phyloP scores from a whole-genome alignment of 805 yeast species.

The Nakazawaea pomicola region DNA sequence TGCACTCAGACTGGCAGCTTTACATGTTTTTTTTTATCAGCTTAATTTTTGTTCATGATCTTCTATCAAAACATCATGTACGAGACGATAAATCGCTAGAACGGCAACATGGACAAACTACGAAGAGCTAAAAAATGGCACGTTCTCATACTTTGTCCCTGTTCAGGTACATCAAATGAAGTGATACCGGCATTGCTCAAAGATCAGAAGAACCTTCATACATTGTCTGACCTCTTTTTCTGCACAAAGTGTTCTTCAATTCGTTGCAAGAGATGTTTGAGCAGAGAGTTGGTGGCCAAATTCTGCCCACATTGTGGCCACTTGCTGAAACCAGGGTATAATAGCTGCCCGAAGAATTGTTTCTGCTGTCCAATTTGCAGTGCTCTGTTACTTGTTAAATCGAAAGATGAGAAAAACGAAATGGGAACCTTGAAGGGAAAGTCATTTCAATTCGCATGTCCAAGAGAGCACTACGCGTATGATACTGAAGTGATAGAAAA shows the following conservation, averaged over 20 bases:
- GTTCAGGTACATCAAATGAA: background rate
- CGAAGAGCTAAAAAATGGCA: too few relatives aligned
- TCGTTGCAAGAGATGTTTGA: slow-evolving; percentile 24
- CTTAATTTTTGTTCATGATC: too few relatives aligned
- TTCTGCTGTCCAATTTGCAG: slow-evolving; percentile 30
- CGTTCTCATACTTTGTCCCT: background rate
- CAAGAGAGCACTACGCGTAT: slow-evolving; percentile 29
- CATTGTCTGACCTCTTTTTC: slow-evolving; percentile 19
- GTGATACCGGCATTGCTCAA: background rate
- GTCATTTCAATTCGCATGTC: slow-evolving; percentile 34
- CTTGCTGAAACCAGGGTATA: slow-evolving; percentile 8
- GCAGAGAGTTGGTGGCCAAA: slow-evolving; percentile 16
- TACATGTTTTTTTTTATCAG: too few relatives aligned
- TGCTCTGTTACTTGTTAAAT: slow-evolving; percentile 15
- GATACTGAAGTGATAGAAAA: slow-evolving; percentile 31
- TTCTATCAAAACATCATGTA: too few relatives aligned
- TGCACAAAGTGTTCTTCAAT: slow-evolving; percentile 24
- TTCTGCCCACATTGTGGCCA: slow-evolving; percentile 26
- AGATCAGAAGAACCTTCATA: slow-evolving; percentile 5
- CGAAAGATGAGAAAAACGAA: slow-evolving; percentile 15
- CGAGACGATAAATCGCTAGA: background rate
- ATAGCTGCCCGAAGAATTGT: slow-evolving; percentile 26
- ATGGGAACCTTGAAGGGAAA: slow-evolving; percentile 24
- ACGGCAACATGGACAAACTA: slow-evolving; percentile 1
- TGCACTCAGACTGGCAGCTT: too few relatives aligned